Percentiles rank a stretch among this genome's conserved stretches.
Evolutionary conservation across 192 early-diverging fungal genomes (phyloP).

Genomic region (Allomyces javanicus): DNA sequence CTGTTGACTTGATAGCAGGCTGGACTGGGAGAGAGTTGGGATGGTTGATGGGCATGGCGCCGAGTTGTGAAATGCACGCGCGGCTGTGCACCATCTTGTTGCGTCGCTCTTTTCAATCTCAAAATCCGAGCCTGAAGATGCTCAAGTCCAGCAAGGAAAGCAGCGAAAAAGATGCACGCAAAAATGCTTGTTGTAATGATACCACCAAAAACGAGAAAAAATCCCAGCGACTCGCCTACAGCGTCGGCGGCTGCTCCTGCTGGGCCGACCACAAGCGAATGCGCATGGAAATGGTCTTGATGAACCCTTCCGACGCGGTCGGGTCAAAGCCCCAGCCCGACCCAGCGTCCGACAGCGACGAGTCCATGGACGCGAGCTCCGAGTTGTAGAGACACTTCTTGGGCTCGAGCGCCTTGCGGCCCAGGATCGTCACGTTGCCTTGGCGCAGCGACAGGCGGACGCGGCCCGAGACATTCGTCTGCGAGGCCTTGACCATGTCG

Average conservation of each 20-base stretch:
- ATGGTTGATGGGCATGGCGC: too few relatives aligned
- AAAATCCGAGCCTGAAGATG: too few relatives aligned
- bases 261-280: constrained; percentile 35
- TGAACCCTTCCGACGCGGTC: constrained; percentile 86
- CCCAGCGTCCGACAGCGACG: constrained; percentile 33
- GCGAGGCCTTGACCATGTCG: constrained; percentile 58
- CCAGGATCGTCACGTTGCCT: constrained; percentile 74
- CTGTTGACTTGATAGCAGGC: too few relatives aligned
- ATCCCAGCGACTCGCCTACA: background rate
- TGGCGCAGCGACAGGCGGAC: constrained; percentile 95
- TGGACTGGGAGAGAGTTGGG: too few relatives aligned
- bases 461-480: constrained; percentile 71
- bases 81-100: too few relatives aligned
- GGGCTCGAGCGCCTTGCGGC: constrained; percentile 45
- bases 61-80: too few relatives aligned
- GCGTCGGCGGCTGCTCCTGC: constrained; percentile 10
- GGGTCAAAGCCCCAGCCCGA: constrained; percentile 58
- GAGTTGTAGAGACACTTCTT: constrained; percentile 72
- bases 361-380: constrained; percentile 92
- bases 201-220: too few relatives aligned
- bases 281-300: constrained; percentile 92
- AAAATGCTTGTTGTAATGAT: too few relatives aligned
- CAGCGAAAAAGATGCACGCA: too few relatives aligned
- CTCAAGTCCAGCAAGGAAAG: too few relatives aligned
- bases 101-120: too few relatives aligned